These are phyloP conservation scores for Penicillium ochrochloron DNA, from an alignment of 495 filamentous ascomycete genomes.

Conservation along the genomic window DNA sequence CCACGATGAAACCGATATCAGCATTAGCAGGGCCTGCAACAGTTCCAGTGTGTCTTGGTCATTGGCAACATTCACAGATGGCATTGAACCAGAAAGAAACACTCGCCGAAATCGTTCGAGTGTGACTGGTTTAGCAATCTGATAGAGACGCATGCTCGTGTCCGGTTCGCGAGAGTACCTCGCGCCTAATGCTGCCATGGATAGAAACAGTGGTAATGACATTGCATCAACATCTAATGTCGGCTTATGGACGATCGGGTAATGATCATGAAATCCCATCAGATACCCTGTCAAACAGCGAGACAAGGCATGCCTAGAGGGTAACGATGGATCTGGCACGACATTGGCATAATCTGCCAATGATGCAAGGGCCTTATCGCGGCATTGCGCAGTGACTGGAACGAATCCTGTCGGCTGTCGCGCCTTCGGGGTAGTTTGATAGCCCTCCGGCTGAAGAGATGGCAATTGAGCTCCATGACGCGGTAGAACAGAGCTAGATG, in stretches of 20 bases:
- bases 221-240: conserved; percentile 59
- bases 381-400: conserved; percentile 42
- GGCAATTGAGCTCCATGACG: conserved; percentile 47
- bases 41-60: conserved; percentile 39
- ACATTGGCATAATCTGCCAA: conserved; percentile 40
- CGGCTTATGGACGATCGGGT: conserved; percentile 70
- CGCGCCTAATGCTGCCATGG: conserved; percentile 67
- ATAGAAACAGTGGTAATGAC: conserved; percentile 64
- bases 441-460: conserved; percentile 43
- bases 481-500: conserved; percentile 43
- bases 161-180: conserved; percentile 60
- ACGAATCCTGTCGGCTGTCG: conserved; percentile 40
- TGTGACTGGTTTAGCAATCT: conserved; percentile 44
- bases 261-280: conserved; percentile 69
- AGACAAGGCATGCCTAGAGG: conserved; percentile 65
- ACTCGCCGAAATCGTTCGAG: conserved; percentile 44
- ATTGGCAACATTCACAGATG: conserved; percentile 22
- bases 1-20: conserved; percentile 44
- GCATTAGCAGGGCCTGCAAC: conserved; percentile 38
- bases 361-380: conserved; percentile 35
- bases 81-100: conserved; percentile 33
- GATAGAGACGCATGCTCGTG: conserved; percentile 54
- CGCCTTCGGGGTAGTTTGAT: conserved; percentile 35
- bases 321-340: conserved; percentile 41
- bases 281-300: conserved; percentile 70